These are phyloP conservation scores for Solanum clarkiae DNA, from an alignment of 257 asterid species.

Conservation along the genomic window DNA sequence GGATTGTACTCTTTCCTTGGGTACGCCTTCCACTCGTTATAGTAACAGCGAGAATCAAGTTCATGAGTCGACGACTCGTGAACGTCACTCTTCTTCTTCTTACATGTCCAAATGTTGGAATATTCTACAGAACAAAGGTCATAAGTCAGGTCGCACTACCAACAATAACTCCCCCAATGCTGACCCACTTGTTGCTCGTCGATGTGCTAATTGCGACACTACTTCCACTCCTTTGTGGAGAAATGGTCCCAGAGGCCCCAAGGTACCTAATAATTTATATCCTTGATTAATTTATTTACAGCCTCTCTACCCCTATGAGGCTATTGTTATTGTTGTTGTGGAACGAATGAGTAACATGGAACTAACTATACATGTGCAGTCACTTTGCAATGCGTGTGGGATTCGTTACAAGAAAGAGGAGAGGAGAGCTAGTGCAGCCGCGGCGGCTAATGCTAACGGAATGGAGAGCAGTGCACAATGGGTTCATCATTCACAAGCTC, in stretches of 20 bases:
- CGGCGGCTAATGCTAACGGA: slow-evolving; percentile 34
- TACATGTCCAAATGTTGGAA: background rate
- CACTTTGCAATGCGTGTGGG: slow-evolving; percentile 97
- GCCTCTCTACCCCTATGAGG: too few species aligned
- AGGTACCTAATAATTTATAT: slow-evolving; percentile 21
- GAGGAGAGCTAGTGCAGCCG: slow-evolving; percentile 80
- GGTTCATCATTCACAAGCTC: slow-evolving; percentile 23
- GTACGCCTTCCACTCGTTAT: slow-evolving; percentile 80
- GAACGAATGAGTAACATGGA: too few species aligned
- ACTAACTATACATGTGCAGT: slow-evolving; percentile 22
- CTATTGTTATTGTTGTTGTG: too few species aligned
- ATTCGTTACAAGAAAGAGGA: slow-evolving; percentile 95
- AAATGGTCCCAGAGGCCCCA: slow-evolving; percentile 85
- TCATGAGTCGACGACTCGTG: slow-evolving; percentile 2
- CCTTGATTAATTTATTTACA: background rate
- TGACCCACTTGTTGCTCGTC: slow-evolving; percentile 67
- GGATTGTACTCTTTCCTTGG: slow-evolving; percentile 81
- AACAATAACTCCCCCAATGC: background rate
- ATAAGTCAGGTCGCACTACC: slow-evolving; percentile 31
- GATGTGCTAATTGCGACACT: slow-evolving; percentile 96
- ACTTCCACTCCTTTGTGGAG: slow-evolving; percentile 96
- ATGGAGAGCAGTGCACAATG: slow-evolving; percentile 18
- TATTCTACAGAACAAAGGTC: background rate
- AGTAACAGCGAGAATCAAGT: background rate
- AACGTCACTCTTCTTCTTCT: slow-evolving; percentile 41